Base-by-base conservation (phyloP, 1,284 basidiomycete species). In the Trametes pubescens region DNA sequence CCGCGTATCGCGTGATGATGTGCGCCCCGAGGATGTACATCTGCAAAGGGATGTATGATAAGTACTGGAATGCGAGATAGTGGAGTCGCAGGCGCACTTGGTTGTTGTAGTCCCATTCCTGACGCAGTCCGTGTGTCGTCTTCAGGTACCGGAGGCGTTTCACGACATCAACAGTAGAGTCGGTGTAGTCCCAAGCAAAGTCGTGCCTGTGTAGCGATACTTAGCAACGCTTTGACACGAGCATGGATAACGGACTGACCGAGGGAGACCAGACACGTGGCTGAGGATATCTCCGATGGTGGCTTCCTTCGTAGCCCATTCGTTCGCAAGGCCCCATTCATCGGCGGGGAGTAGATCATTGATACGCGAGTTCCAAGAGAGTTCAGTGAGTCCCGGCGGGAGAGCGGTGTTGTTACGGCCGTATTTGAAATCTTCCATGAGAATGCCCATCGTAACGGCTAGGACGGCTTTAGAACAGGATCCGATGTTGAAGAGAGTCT, bases 381-480 rank as follows among this genome's bases (percentile, higher is more conserved):
- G 64, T 18, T 24, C 44, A 2, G 43, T 14, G 8, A 73, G 21
- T 0, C 57, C 62, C 0, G 62, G 8, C 0, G 71, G 71, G 1
- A 73, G 64, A 21, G 70, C 56, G 0, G 70, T 71, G 13, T 58
- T 57, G 58, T 73, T 71, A 11, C 59, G 57, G 2, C 67, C 69
- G 9, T 57, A 34, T 0, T 66, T 63, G 54, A 66, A 71, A 52
- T 73, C 71, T 1, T 73, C 69, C 40, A 73, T 70, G 29, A 73
- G 66, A 13, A 82, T 69, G 0, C 80, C 81, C 6, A 82, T 51
- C 7, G 62, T 55, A 18, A 47, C 47, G 2, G 65, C 57, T 4
- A 78, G 72, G 69, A 83, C 81, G 0, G 81, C 75, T 59, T 83
- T 84, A 0, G 80, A 80, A 69, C 79, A 81, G 18, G 81, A 82